phyloP scores from a whole-genome alignment of 192 early-diverging fungal genomes.

The Allomyces arbusculus region DNA sequence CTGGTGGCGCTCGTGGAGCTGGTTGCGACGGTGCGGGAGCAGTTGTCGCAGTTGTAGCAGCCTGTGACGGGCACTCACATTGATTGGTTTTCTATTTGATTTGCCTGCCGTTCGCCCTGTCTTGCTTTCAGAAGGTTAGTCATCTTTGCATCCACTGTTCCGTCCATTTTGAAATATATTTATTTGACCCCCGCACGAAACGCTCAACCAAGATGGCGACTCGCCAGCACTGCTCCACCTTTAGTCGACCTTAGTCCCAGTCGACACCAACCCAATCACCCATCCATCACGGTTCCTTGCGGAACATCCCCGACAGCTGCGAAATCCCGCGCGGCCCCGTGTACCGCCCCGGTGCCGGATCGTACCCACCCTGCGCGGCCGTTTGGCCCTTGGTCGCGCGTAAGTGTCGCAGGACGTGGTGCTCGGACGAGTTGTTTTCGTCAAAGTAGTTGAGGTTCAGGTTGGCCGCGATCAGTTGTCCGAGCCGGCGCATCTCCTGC shows the following conservation, averaged over 20 bases:
- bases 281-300: background rate
- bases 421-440: constrained; percentile 1
- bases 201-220: background rate
- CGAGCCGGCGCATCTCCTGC: background rate
- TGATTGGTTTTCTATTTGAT: background rate
- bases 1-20: background rate
- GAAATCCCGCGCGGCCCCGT: background rate
- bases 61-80: background rate
- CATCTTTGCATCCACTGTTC: no score
- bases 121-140: background rate
- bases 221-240: no score
- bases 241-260: no score
- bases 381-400: background rate
- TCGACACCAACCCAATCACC: no score
- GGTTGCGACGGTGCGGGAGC: background rate
- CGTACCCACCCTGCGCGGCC: background rate
- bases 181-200: background rate
- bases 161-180: background rate
- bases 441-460: constrained; percentile 3
- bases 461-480: background rate
- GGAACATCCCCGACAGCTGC: background rate
- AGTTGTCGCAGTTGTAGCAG: background rate
- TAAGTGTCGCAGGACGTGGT: background rate
- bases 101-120: background rate
- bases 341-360: no score